Evolutionary conservation across 2,329 filamentous ascomycete species (phyloP).

Genomic region (Emergomyces orientalis): DNA sequence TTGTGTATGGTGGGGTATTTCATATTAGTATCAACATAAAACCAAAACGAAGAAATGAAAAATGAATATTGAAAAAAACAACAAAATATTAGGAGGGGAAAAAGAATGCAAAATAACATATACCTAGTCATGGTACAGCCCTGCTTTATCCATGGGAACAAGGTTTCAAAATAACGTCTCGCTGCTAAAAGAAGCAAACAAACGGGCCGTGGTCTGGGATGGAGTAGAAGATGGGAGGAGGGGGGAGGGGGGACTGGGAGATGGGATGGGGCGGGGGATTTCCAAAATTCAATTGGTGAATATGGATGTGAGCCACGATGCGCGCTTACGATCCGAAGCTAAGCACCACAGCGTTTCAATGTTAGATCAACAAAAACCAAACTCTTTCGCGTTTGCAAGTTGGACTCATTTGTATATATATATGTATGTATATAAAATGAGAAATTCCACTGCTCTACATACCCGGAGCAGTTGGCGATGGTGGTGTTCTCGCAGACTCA

Average conservation of each 20-base stretch:
- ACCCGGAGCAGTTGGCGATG: conserved; percentile 13
- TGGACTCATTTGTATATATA: not conserved
- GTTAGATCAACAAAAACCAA: not conserved
- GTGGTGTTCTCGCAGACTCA: not conserved
- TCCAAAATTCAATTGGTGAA: conserved; percentile 20
- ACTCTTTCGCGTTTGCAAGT: not conserved
- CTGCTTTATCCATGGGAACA: not conserved
- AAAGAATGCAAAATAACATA: not conserved
- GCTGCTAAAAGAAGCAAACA: not conserved
- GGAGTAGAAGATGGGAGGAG: not conserved
- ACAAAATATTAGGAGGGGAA: not conserved
- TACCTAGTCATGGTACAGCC: not conserved
- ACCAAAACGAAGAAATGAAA: not conserved
- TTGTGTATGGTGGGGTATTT: not conserved
- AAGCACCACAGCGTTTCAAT: not conserved
- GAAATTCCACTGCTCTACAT: conserved; percentile 11
- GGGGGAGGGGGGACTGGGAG: not conserved
- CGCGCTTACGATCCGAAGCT: conserved; percentile 16
- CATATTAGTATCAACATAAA: conserved; percentile 1
- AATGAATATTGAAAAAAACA: not conserved
- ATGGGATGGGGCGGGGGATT: not conserved
- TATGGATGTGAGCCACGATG: conserved; percentile 18
- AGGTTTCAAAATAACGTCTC: not conserved
- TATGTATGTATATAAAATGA: not conserved
- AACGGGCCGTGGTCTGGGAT: not conserved